phyloP scores from a whole-genome alignment of 2,329 filamentous ascomycete genomes.

The Aurifilum marmelostoma region DNA sequence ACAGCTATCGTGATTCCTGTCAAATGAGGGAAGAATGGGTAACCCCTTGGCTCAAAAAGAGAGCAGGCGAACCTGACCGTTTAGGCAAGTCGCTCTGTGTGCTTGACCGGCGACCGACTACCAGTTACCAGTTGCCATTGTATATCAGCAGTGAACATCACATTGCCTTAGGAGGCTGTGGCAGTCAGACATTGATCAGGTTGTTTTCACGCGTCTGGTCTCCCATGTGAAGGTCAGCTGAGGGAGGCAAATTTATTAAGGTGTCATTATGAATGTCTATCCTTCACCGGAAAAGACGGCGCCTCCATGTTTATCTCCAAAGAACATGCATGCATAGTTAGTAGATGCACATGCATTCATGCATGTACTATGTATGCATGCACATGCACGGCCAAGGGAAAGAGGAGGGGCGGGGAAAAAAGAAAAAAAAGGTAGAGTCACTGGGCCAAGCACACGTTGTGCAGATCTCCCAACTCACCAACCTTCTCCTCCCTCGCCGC shows the following conservation, averaged over 20 bases:
- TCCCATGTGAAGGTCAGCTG: not conserved
- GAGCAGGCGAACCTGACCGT: not conserved
- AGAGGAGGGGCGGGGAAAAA: not conserved
- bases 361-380: too few species aligned
- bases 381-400: too few species aligned
- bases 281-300: not conserved
- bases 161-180: not conserved
- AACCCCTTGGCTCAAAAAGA: not conserved
- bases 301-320: not conserved
- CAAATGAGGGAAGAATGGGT: not conserved
- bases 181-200: not conserved
- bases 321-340: not conserved
- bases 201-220: not conserved
- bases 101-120: not conserved
- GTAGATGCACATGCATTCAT: not conserved
- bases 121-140: too few species aligned
- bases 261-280: not conserved
- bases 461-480: not conserved
- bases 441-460: not conserved
- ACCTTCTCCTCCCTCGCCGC: too few species aligned
- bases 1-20: not conserved
- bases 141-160: not conserved
- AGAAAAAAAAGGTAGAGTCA: not conserved
- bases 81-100: slow-evolving; percentile 2
- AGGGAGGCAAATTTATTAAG: not conserved